Evolutionary conservation across 495 filamentous ascomycete genomes (phyloP), one percentile per base, ranked within the genome.

Genomic region (Neurospora sp.): DNA sequence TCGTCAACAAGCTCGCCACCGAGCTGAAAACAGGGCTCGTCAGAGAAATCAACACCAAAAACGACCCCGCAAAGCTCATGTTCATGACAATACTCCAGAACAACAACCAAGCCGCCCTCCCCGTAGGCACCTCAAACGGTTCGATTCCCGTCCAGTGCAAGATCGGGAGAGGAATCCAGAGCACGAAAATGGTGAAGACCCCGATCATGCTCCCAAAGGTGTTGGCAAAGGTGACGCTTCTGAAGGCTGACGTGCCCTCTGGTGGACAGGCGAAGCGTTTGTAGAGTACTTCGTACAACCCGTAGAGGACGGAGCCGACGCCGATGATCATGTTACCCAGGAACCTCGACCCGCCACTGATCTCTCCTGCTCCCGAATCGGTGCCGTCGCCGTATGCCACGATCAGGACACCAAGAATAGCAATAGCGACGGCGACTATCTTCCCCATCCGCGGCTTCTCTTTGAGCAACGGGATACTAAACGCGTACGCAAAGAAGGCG

Each of bases 401-500:
- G 16, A 97, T 86, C 41, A 99, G 82, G 16, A 99, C 96, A 68
- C 96, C 96, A 6, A 90, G 79, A 68, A 97, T 96, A 22, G 96
- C 95, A 41, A 99, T 87, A 9, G 84, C 85, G 2, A 99, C 96
- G 1, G 95, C 90, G 42, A 94, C 79, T 37, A 92, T 88, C 83
- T 98, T 99, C 79, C 92, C 92, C 31, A 88, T 79, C 4, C 92
- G 89, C 12, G 96, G 77, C 78, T 90, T 91, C 80, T 99, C 96
- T 38, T 93, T 90, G 0, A 99, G 85, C 14, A 99, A 79, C 1
- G 93, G 94, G 31, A 99, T 93, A 65, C 91, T 93, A 78, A 99
- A 99, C 10, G 90, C 95, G 79, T 99, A 99, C 40, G 96, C 96
- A 81, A 98, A 99, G 83, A 99, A 99, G 68, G 96, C 94, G 69